Evolutionary conservation across 2,329 filamentous ascomycete species (phyloP).

Genomic region (Stemphylium vesicarium): DNA sequence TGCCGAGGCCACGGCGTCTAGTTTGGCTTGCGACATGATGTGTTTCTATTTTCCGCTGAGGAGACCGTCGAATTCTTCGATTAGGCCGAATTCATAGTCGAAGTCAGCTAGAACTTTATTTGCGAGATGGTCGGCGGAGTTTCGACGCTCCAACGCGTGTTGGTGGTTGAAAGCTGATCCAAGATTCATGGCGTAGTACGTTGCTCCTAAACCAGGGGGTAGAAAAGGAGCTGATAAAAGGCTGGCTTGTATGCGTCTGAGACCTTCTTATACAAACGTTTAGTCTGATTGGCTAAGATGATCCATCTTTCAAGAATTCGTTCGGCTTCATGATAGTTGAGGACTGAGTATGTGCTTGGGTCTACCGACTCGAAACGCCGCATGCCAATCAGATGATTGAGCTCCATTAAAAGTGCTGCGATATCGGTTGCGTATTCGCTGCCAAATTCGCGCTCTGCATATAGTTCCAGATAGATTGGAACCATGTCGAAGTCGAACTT

Average conservation of each 20-base stretch:
- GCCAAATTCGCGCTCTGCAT: conserved; percentile 43
- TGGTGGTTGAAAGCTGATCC: conserved; percentile 29
- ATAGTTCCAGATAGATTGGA: conserved; percentile 50
- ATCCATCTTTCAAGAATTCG: conserved; percentile 61
- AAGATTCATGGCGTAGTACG: conserved; percentile 52
- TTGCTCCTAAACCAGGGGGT: conserved; percentile 63
- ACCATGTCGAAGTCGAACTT: conserved; percentile 47
- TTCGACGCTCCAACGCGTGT: conserved; percentile 34
- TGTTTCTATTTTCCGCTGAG: conserved; percentile 40
- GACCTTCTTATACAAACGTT: conserved; percentile 61
- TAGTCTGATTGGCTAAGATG: conserved; percentile 57
- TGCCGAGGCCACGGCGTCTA: conserved; percentile 50
- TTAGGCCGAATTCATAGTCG: conserved; percentile 28
- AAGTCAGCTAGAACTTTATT: conserved; percentile 28
- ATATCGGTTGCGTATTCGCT: conserved; percentile 5
- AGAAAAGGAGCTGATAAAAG: conserved; percentile 66
- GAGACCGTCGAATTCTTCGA: conserved; percentile 28
- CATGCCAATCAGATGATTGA: conserved; percentile 53
- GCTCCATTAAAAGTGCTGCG: conserved; percentile 6
- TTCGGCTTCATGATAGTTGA: conserved; percentile 67
- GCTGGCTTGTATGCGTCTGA: conserved; percentile 57
- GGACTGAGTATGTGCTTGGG: conserved; percentile 48
- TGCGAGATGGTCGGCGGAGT: conserved; percentile 32
- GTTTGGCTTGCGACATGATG: conserved; percentile 35
- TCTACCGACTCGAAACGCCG: conserved; percentile 61